phyloP scores from a whole-genome alignment of 305 asterid species.

The Fraxinus dipetala region DNA sequence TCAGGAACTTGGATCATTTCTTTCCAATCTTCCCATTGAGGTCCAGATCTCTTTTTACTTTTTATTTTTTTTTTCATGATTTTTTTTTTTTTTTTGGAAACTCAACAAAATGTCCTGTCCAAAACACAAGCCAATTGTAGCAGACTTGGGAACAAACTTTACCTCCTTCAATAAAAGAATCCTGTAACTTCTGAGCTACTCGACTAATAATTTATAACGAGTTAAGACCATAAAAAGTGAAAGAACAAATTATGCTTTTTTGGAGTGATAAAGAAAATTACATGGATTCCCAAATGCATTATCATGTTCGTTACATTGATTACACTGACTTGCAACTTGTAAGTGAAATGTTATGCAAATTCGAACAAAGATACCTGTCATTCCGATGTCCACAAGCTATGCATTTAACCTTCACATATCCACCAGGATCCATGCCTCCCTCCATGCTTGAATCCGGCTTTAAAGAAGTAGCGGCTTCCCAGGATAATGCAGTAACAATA shows the following conservation, averaged over 20 bases:
- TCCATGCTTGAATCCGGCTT: slow-evolving; percentile 74
- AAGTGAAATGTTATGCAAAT: not conserved
- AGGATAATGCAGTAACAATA: slow-evolving; percentile 58
- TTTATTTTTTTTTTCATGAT: not conserved
- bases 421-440: slow-evolving; percentile 91
- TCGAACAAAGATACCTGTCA: slow-evolving; percentile 52
- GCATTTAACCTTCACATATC: slow-evolving; percentile 83
- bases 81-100: not conserved
- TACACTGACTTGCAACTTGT: slow-evolving; percentile 1
- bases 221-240: slow-evolving; percentile 12
- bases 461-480: slow-evolving; percentile 77
- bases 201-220: not conserved
- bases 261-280: slow-evolving; percentile 11
- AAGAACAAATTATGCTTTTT: not conserved
- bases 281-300: slow-evolving; percentile 10
- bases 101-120: slow-evolving; percentile 11
- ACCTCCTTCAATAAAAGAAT: slow-evolving; percentile 13
- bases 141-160: not conserved
- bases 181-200: not conserved
- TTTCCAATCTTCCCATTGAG: slow-evolving; percentile 10
- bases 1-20: slow-evolving; percentile 16
- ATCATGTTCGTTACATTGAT: slow-evolving; percentile 17
- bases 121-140: not conserved
- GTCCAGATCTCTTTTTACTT: not conserved
- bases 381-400: slow-evolving; percentile 63